Percentiles rank a stretch among this genome's conserved stretches.
These are phyloP conservation scores for Fraxinus americana DNA, from an alignment of 257 asterid species.

Conservation along the genomic window DNA sequence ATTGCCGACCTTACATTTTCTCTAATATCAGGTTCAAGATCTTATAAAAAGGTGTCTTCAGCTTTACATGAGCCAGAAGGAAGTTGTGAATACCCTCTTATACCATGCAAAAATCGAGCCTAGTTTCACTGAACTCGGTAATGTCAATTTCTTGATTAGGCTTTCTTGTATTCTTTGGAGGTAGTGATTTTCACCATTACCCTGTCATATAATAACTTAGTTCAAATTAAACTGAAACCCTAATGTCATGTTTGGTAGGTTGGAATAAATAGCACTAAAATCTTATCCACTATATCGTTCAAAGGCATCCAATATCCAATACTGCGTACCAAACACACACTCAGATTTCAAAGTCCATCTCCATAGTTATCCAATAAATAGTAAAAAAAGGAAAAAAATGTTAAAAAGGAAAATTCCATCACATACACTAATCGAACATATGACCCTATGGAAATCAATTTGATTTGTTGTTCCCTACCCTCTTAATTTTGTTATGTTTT, in stretches of 20 bases:
- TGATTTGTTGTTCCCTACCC: conserved; percentile 7
- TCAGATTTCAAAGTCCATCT: not conserved
- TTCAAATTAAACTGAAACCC: not conserved
- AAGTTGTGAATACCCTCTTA: conserved; percentile 45
- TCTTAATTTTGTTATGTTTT: not conserved
- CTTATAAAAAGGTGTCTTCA: conserved; percentile 57
- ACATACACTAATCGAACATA: not conserved
- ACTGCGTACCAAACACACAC: not conserved
- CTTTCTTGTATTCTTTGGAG: not conserved
- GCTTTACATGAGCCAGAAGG: conserved; percentile 55
- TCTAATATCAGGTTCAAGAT: conserved; percentile 44
- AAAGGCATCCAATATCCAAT: not conserved
- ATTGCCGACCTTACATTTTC: not conserved
- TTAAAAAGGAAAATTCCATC: not conserved
- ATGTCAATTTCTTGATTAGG: not conserved
- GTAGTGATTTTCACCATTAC: not conserved
- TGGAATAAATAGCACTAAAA: not conserved
- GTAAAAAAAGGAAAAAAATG: not conserved
- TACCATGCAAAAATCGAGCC: conserved; percentile 54
- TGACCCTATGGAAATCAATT: not conserved
- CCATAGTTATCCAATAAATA: not conserved
- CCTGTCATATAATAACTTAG: not conserved
- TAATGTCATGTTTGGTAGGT: not conserved
- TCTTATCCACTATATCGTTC: not conserved
- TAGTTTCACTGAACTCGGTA: conserved; percentile 56